Base-by-base conservation (phyloP, 129 eudicot genomes). In the Pittosporum tobira region DNA sequence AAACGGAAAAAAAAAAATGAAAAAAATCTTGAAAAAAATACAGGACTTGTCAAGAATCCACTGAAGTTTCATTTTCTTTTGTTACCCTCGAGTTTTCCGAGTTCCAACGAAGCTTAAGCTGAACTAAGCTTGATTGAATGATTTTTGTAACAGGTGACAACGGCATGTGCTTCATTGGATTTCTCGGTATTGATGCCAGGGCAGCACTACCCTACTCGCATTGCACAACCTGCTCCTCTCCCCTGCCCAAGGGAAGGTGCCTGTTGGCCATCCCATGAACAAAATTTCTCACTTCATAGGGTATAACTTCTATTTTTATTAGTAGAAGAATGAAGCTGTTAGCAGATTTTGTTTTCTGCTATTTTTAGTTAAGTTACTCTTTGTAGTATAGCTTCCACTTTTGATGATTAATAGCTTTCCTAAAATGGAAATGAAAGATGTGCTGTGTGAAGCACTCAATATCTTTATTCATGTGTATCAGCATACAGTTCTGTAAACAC, bases 111-210 rank as follows among this genome's bases (percentile, higher is more conserved):
- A 26, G 14, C 21, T 9, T 26, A 13, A 26, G 21, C 38, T 36
- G 43, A 29, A 57, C 24, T 56, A 4, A 12, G 3, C 51, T 2
- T 47, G 2, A 8, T 40, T 48, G 6, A 27, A 1, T 61, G 20
- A 0, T 55, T 2, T 69, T 48, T 68, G 73, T 71, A 67, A 51
- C 73, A 84, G 87, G 80, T 57, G 54, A 74, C 80, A 68, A 25
- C 79, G 14, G 1, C 84, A 30, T 76, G 77, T 71, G 77, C 79
- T 2, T 72, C 85, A 0, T n/a, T n/a, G n/a, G 91, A 81, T 67
- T 79, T 76, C 66, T 76, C 94, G 26, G 96, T 88, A 28, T 60
- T 88, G 74, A 88, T 84, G 96, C 96, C 96, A 22, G 96, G 96
- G 7, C 83, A 88, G 44, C 78, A 72, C n/a, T 79, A 73, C 60